Percentiles rank a stretch among this genome's conserved stretches.
These are phyloP conservation scores for Ophiostoma tasmaniense DNA, from an alignment of 2,329 filamentous ascomycete genomes.

Conservation along the genomic window DNA sequence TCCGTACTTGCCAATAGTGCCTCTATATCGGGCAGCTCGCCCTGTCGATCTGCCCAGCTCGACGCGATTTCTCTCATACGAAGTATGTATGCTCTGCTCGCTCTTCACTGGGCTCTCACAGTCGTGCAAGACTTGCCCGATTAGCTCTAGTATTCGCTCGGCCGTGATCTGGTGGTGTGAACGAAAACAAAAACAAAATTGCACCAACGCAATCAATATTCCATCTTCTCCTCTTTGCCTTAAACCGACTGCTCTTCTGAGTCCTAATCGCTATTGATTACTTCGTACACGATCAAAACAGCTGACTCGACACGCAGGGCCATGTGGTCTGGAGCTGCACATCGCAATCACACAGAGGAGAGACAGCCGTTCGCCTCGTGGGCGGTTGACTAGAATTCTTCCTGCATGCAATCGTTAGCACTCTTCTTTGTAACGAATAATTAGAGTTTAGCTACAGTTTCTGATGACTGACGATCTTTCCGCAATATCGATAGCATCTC, in stretches of 20 bases:
- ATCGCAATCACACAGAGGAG: background rate
- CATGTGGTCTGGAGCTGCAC: background rate
- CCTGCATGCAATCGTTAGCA: background rate
- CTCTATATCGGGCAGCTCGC: background rate
- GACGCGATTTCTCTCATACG: background rate
- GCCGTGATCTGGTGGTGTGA: background rate
- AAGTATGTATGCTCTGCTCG: background rate
- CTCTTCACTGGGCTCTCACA: background rate
- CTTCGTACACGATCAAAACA: background rate
- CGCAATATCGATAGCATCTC: background rate
- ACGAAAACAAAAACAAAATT: background rate
- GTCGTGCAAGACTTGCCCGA: background rate
- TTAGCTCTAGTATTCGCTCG: background rate
- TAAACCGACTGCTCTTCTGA: background rate
- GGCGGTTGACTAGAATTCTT: background rate
- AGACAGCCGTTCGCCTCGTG: background rate
- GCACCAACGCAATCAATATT: slow-evolving; percentile 1
- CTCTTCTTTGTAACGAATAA: background rate
- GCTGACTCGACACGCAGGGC: background rate
- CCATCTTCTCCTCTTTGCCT: background rate
- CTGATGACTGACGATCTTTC: background rate
- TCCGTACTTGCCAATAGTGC: background rate
- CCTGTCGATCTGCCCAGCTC: background rate
- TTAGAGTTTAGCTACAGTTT: background rate
- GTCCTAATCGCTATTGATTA: background rate